Percentiles rank a stretch among this genome's conserved stretches.
These are phyloP conservation scores for Taphrina sp. DNA, from an alignment of 1,139 yeast genomes.

Conservation along the genomic window DNA sequence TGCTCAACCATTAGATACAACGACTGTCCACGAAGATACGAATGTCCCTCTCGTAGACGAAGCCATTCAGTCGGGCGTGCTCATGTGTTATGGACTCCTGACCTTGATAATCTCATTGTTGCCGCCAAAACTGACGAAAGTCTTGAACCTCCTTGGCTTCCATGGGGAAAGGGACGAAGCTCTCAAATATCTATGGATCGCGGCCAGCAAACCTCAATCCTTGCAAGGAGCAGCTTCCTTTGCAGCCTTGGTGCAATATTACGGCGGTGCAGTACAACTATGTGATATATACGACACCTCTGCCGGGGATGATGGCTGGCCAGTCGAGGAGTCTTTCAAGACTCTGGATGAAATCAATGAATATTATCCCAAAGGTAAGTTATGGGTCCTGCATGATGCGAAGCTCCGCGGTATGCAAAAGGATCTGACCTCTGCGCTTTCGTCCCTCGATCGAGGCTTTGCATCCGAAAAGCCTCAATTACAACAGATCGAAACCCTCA, in stretches of 20 bases:
- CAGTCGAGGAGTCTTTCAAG: constrained; percentile 34
- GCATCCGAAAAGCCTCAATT: constrained; percentile 61
- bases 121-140: constrained; percentile 88
- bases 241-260: constrained; percentile 75
- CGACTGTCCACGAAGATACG: constrained; percentile 15
- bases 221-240: constrained; percentile 91
- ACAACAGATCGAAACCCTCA: constrained; percentile 86
- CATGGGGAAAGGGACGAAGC: constrained; percentile 83
- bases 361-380: constrained; percentile 77
- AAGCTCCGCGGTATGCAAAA: constrained; percentile 77
- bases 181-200: constrained; percentile 80
- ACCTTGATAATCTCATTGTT: constrained; percentile 80
- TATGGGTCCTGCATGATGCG: constrained; percentile 91
- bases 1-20: not conserved
- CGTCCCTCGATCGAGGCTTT: constrained; percentile 50
- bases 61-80: constrained; percentile 24
- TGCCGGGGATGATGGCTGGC: constrained; percentile 35
- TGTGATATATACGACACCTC: constrained; percentile 60
- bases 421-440: constrained; percentile 63
- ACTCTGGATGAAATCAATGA: constrained; percentile 42
- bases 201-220: constrained; percentile 66
- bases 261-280: constrained; percentile 83
- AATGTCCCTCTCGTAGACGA: constrained; percentile 29
- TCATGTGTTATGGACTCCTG: constrained; percentile 14
- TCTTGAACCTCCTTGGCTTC: constrained; percentile 85